A percentile compares a stretch with the other conserved stretches of the same genome.
Evolutionary conservation across 257 asterid genomes (phyloP).

Genomic region (Leonotis leonurus): DNA sequence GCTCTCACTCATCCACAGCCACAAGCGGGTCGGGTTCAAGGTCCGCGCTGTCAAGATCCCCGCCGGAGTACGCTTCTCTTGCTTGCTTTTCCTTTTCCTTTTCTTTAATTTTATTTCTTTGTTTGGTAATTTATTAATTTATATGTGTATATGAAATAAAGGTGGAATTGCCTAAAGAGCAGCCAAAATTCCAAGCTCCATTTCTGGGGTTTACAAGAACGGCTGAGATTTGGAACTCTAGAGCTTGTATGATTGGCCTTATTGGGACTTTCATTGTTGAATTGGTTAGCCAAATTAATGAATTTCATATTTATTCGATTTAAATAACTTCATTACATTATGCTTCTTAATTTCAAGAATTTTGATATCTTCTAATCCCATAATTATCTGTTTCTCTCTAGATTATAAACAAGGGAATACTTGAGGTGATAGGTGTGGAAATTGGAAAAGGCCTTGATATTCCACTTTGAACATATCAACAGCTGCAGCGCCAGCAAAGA

Average conservation of each 20-base stretch:
- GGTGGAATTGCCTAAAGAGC: slow-evolving; percentile 67
- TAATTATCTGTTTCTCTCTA: slow-evolving; percentile 19
- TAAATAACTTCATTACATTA: background rate
- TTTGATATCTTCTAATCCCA: background rate
- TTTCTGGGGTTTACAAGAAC: slow-evolving; percentile 72
- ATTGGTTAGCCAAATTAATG: slow-evolving; percentile 31
- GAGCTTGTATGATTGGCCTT: slow-evolving; percentile 81
- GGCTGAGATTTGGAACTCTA: slow-evolving; percentile 87
- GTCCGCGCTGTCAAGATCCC: slow-evolving; percentile 78
- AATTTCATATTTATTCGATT: background rate
- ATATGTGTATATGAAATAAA: background rate
- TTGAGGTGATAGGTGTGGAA: slow-evolving; percentile 72
- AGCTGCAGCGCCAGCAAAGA: background rate
- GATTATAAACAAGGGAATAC: slow-evolving; percentile 78
- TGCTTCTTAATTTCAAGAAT: background rate
- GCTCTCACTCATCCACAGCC: slow-evolving; percentile 3
- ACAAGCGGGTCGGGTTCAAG: slow-evolving; percentile 33
- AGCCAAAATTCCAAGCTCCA: slow-evolving; percentile 64
- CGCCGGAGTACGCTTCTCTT: slow-evolving; percentile 40
- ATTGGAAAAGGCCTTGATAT: slow-evolving; percentile 90
- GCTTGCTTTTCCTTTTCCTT: background rate
- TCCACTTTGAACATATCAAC: slow-evolving; percentile 46
- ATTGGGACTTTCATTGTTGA: slow-evolving; percentile 71
- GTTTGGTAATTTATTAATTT: background rate
- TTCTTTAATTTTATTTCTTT: background rate